Evolutionary conservation across 2,329 filamentous ascomycete species (phyloP).

Genomic region (Microdochium bolleyi): DNA sequence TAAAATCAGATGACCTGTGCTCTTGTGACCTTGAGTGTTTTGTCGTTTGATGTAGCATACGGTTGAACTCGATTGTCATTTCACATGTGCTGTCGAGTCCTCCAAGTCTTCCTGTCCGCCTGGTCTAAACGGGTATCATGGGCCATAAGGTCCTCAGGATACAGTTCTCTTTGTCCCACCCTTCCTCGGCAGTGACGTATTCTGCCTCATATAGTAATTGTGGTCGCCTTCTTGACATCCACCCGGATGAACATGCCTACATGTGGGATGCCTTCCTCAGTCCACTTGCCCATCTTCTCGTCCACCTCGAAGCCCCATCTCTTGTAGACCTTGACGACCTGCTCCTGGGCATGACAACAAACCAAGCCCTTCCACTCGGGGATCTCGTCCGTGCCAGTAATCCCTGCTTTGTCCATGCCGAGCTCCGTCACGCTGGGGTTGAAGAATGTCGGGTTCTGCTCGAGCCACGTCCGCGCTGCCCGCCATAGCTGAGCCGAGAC

Average conservation of each 20-base stretch:
- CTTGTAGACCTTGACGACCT: slow-evolving; percentile 57
- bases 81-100: no score
- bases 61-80: no score
- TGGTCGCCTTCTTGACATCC: slow-evolving; percentile 14
- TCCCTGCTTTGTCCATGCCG: slow-evolving; percentile 34
- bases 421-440: slow-evolving; percentile 36
- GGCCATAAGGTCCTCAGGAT: no score
- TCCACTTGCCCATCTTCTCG: slow-evolving; percentile 66
- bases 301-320: slow-evolving; percentile 69
- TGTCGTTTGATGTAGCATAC: no score
- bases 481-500: slow-evolving; percentile 61
- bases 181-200: no score
- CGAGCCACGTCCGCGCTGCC: slow-evolving; percentile 60
- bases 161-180: no score
- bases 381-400: slow-evolving; percentile 28
- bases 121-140: no score
- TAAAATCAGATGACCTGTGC: background rate
- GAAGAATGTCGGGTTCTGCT: slow-evolving; percentile 48
- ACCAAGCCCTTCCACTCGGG: slow-evolving; percentile 66
- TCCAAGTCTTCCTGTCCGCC: no score
- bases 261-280: slow-evolving; percentile 78
- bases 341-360: slow-evolving; percentile 70
- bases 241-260: slow-evolving; percentile 69
- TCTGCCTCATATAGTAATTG: background rate
- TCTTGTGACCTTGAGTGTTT: no score